These are phyloP conservation scores for Kwoniella europaea DNA, from an alignment of 768 basidiomycete species.

Conservation along the genomic window DNA sequence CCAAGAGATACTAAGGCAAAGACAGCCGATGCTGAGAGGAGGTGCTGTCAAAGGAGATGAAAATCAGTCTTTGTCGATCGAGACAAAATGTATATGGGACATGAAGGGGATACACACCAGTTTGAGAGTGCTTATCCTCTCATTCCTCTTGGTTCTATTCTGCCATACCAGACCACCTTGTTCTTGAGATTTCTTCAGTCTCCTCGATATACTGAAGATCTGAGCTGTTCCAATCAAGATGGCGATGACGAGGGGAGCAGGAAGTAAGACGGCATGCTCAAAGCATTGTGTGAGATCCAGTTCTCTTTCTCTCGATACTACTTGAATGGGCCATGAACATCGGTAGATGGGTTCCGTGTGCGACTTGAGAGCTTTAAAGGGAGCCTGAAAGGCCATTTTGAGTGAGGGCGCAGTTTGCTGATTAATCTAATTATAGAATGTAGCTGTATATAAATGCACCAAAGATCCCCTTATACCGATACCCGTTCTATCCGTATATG, in stretches of 20 bases:
- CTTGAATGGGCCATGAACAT: slow-evolving; percentile 38
- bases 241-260: slow-evolving; percentile 63
- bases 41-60: slow-evolving; percentile 8
- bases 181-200: slow-evolving; percentile 55
- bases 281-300: slow-evolving; percentile 84
- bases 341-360: neutral
- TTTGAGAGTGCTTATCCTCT: slow-evolving; percentile 67
- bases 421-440: neutral
- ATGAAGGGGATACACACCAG: slow-evolving; percentile 63
- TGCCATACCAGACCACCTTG: slow-evolving; percentile 53
- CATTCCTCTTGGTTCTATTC: slow-evolving; percentile 63
- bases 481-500: neutral
- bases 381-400: slow-evolving; percentile 16
- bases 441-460: neutral
- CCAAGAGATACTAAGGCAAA: slow-evolving; percentile 63
- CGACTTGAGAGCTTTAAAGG: slow-evolving; percentile 9
- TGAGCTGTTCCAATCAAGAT: slow-evolving; percentile 59
- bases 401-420: neutral
- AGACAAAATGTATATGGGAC: neutral
- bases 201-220: slow-evolving; percentile 33
- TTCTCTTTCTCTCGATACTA: slow-evolving; percentile 64
- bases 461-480: neutral
- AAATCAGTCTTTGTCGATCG: neutral
- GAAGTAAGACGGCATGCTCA: slow-evolving; percentile 73
- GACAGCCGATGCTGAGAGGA: slow-evolving; percentile 37